Percentiles rank a stretch among this genome's conserved stretches.
phyloP scores from a whole-genome alignment of 2,329 filamentous ascomycete genomes.

The Sarocladium strictum region DNA sequence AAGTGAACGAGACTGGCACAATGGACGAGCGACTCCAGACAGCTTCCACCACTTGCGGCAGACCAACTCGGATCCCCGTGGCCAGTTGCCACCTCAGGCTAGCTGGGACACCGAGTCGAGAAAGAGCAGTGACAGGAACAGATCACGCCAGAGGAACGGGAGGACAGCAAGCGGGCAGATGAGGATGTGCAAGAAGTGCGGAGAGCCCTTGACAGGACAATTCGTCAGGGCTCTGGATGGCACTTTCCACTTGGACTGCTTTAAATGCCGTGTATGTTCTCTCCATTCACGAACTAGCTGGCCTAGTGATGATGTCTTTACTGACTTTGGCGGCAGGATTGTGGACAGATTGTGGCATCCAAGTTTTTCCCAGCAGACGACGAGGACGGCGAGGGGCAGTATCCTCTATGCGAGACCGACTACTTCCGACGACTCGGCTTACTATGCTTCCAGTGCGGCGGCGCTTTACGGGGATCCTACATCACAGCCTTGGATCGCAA shows the following conservation, averaged over 20 bases:
- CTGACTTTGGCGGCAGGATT: conserved; percentile 59
- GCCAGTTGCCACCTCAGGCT: conserved; percentile 17
- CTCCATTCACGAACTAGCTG: background rate
- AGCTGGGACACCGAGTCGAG: conserved; percentile 39
- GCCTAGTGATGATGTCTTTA: background rate
- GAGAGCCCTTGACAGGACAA: conserved; percentile 81
- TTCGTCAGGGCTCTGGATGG: conserved; percentile 91
- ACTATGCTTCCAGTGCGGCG: conserved; percentile 86
- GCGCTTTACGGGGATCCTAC: conserved; percentile 90
- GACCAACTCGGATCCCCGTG: conserved; percentile 28
- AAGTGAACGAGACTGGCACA: conserved; percentile 30
- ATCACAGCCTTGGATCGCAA: conserved; percentile 97
- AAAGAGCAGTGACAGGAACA: conserved; percentile 51
- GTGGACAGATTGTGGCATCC: conserved; percentile 91
- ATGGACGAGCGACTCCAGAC: conserved; percentile 31
- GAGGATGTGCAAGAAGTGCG: conserved; percentile 79
- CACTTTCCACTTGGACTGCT: conserved; percentile 96
- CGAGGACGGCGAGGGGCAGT: conserved; percentile 77
- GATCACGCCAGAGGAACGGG: conserved; percentile 47
- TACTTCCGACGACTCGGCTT: conserved; percentile 92
- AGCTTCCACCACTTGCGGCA: conserved; percentile 26
- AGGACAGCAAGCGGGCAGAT: conserved; percentile 44
- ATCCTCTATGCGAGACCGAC: conserved; percentile 94
- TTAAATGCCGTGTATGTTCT: conserved; percentile 83
- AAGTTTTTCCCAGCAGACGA: conserved; percentile 98